These are phyloP conservation scores for Spergularia bocconei DNA, from an alignment of 148 eudicot species.

Conservation along the genomic window DNA sequence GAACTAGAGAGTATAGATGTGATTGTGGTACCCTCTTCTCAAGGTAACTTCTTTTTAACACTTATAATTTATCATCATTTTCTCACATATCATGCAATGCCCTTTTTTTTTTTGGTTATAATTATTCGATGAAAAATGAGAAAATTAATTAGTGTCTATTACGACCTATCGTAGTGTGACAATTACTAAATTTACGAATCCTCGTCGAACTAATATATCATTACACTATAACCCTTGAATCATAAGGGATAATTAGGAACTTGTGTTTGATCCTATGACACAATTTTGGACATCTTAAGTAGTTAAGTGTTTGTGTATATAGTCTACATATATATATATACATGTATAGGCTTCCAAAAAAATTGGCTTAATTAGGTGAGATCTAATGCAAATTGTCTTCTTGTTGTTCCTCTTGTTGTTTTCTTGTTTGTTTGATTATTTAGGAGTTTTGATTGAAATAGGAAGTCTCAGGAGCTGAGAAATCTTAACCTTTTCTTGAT, in stretches of 20 bases:
- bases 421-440: constrained; percentile 14
- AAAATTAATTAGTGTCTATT: no score
- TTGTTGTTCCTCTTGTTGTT: constrained; percentile 17
- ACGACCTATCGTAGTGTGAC: no score
- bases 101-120: no score
- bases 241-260: no score
- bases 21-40: constrained; percentile 92
- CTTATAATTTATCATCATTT: no score
- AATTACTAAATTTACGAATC: no score
- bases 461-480: constrained; percentile 7
- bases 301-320: neutral
- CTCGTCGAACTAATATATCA: no score
- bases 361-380: constrained; percentile 3
- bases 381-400: constrained; percentile 8
- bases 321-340: neutral
- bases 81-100: no score
- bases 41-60: constrained; percentile 40
- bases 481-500: constrained; percentile 14
- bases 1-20: constrained; percentile 88
- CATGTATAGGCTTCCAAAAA: neutral
- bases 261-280: no score
- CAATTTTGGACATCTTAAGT: neutral
- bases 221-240: no score
- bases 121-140: no score
- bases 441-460: constrained; percentile 11